Percentiles rank a stretch among this genome's conserved stretches.
These are phyloP conservation scores for Kurtzmaniella quercitrusa DNA, from an alignment of 1,139 yeast species.

Conservation along the genomic window DNA sequence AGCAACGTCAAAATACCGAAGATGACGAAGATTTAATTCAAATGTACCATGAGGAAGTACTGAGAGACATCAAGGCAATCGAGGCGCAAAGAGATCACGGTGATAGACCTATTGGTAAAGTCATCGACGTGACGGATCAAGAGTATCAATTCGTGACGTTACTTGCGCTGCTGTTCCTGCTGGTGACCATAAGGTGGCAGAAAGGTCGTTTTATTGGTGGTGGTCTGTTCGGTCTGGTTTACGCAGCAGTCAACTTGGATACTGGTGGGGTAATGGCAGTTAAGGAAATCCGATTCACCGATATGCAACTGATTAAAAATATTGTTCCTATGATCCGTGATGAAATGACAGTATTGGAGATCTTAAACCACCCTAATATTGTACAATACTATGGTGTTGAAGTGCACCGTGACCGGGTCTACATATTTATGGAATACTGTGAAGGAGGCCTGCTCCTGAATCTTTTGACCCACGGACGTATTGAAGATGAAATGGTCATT, in stretches of 20 bases:
- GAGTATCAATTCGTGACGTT: conserved; percentile 85
- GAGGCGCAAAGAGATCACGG: conserved; percentile 41
- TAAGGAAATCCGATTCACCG: conserved; percentile 89
- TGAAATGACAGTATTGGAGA: conserved; percentile 94
- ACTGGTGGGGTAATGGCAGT: conserved; percentile 98
- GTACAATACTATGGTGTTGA: conserved; percentile 97
- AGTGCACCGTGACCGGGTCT: conserved; percentile 93
- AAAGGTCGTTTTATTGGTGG: conserved; percentile 93
- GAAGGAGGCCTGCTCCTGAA: conserved; percentile 93
- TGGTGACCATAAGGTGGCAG: conserved; percentile 95
- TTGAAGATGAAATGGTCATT: conserved; percentile 91
- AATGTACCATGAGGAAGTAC: conserved; percentile 55
- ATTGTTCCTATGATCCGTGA: conserved; percentile 88
- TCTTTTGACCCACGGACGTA: conserved; percentile 76
- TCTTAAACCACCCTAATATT: conserved; percentile 92
- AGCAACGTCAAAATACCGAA: conserved; percentile 49
- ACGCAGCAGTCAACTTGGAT: conserved; percentile 86
- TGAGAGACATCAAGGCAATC: conserved; percentile 55
- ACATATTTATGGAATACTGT: conserved; percentile 96
- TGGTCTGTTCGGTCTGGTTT: conserved; percentile 94
- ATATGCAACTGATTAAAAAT: conserved; percentile 78
- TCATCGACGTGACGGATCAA: conserved; percentile 79
- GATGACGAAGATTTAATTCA: conserved; percentile 60
- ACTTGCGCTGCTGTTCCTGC: conserved; percentile 84
- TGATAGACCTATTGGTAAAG: conserved; percentile 70